Conservation (phyloP, 163 green algal species). For the Coccomyxa subellipsoidea region DNA sequence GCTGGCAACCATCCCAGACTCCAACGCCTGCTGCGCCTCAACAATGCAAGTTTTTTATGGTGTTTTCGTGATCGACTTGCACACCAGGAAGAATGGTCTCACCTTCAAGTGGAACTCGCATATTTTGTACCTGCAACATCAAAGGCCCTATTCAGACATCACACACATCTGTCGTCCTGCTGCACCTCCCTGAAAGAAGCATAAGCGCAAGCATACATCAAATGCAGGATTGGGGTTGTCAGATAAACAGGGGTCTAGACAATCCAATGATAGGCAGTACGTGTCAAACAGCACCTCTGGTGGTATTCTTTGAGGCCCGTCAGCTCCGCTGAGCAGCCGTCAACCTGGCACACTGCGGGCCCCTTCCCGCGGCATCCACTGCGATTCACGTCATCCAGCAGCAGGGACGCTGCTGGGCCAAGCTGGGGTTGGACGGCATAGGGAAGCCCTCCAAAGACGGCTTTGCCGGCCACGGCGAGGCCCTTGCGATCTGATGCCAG, state of each 20-base stretch:
- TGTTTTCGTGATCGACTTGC: neutral
- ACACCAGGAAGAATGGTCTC: neutral
- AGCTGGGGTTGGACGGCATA: neutral
- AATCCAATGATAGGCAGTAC: neutral
- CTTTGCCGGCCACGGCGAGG: neutral
- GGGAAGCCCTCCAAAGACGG: neutral
- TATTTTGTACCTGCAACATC: slow-evolving; percentile 51
- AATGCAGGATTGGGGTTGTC: neutral
- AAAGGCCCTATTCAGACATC: neutral
- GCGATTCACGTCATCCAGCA: neutral
- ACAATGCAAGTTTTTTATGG: neutral
- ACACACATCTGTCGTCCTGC: neutral
- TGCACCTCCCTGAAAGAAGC: too few relatives aligned
- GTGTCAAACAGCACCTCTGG: slow-evolving; percentile 27
- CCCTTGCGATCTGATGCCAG: neutral
- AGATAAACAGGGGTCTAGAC: neutral
- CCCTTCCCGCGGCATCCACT: neutral
- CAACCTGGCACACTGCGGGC: slow-evolving; percentile 53
- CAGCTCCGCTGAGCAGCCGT: slow-evolving; percentile 53
- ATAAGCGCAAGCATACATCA: too few relatives aligned
- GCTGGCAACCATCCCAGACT: too few relatives aligned
- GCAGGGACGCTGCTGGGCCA: neutral
- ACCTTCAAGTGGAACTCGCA: slow-evolving; percentile 59
- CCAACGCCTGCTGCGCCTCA: neutral
- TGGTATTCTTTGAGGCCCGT: slow-evolving; percentile 65